Base-by-base conservation (phyloP, 179 eudicot genomes). In the Pouteria campechiana region DNA sequence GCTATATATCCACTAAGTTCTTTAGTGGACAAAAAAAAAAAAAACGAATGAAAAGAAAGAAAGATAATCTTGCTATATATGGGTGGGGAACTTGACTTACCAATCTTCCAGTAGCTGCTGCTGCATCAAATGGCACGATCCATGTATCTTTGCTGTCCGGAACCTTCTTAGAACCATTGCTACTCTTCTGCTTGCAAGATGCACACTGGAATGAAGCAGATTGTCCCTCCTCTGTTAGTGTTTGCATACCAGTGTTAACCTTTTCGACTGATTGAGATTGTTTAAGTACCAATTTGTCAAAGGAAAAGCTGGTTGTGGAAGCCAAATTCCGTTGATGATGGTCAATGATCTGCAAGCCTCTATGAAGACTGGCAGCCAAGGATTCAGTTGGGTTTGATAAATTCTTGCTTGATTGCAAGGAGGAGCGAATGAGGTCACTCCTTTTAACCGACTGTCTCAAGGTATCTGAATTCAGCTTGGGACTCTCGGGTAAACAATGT, bases 311-410 rank as follows among this genome's bases (percentile, higher is more conserved):
- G 62, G 71, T 76, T 9, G 79, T 59, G 19, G 86, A 60, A 18
- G 58, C 61, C 13, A 89, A 76, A 42, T 66, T 82, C 50, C 62
- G 61, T 50, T 81, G 83, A 57, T 81, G 97, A 52, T 61, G 49
- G 55, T 76, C 95, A 42, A 89, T 81, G 34, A 85, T 72, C 60
- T 85, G 74, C 47, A 81, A 50, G 35, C 98, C 98, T 55, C 96
- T 81, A 36, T 75, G 71, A 45, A 90, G 81, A 53, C 98, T 90
- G 43, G 87, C 90, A 34, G 87, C 98, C 62, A 90, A 63, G 19
- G 87, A 78, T 41, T 85, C 93, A 17, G 95, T 69, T 44, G 93
- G 69, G 46, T 90, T 87, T 3, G 83, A 46, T 55, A 76, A 71
- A 41, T 74, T 52, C 62, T 59, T 79, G 68, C 94, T 81, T 28